Base-by-base conservation (phyloP, 2,329 filamentous ascomycete species). In the Pleomassaria siparia region DNA sequence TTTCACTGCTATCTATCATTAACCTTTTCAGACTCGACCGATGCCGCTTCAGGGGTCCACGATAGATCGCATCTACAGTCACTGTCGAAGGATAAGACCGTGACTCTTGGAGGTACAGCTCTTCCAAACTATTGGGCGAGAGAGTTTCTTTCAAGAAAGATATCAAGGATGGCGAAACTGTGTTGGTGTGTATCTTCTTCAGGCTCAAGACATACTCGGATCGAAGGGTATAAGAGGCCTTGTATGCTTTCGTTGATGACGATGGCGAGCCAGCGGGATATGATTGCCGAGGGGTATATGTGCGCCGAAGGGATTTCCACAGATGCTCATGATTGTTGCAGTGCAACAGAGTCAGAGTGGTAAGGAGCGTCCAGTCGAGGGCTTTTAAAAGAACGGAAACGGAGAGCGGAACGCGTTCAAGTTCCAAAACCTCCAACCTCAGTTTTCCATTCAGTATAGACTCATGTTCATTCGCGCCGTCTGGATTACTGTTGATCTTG, bases 121-220 rank as follows among this genome's bases (percentile, higher is more conserved):
- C 84, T 68, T 94, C 87, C n/a, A 94, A 75, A 22, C 83, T 87
- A 66, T 94, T 89, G 1, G 89, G 89, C 16, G 85, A 85, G 29
- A 94, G 76, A 0, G 87, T 86, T 51, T 91, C 87, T 58, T 86
- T 88, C 52, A 94, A 76, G 62, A 94, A 92, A 1, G 78, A 77
- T 44, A 94, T 82, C 13, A 94, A 73, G 20, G 85, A 77, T 7
- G 80, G 75, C 1, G 87, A 88, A 2, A 88, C 85, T 11, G 78
- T 79, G 68, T 94, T 88, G 1, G 87, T 89, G 60, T 91, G 87
- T 12, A 94, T 79, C 54, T 85, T 81, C 69, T 86, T 91, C 43
- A 94, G 72, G 4, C 80, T 82, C 10, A 94, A 74, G 22, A 62
- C 56, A 29, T 72, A 73, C 33, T 72, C 69, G 8, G 62, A 59